Base-by-base conservation (phyloP, 2,329 filamentous ascomycete genomes). In the Graphilbum sp. region DNA sequence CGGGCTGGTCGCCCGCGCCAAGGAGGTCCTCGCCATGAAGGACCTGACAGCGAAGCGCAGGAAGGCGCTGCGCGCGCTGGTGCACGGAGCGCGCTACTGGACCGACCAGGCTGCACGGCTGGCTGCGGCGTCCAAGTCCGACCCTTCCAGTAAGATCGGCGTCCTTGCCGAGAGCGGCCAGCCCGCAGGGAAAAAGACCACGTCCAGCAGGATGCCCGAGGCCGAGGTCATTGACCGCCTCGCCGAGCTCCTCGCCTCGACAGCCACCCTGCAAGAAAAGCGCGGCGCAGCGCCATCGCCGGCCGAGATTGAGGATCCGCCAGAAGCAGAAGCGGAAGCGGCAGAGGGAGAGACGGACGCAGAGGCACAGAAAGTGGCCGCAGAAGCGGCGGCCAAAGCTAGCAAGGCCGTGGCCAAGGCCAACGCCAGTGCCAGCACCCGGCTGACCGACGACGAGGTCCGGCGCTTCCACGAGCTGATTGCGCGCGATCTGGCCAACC, bases 31-130 rank as follows among this genome's bases (percentile, higher is more conserved):
- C 25, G 17, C 36, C 25, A 32, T 39, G 38, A 32, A 32, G 31
- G 51, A 64, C 20, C 60, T 86, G 25, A 68, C 69, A 24, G 81
- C 72, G 38, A 79, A 77, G 54, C 74, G 79, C 53, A 90, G 88
- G 64, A 74, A 79, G 52, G 69, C 77, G 38, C 66, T 92, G 38
- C 79, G 85, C 36, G 61, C 67, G n/a, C 82, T 92, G 60, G 64
- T 79, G 43, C 69, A 69, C 48, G 64, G 70, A 20, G 67, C 82
- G 34, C 73, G 72, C 49, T 66, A 68, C 34, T 69, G 79, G 33
- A 64, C 88, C 35, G 63, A 67, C 37, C 66, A 69, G 40, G 63
- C 70, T 41, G 49, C 55, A 38, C 59, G 49, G 54, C 71, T 46
- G 54, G 69, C 55, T 53, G 61, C 37, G 58, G 39, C 30, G 43